These are phyloP conservation scores for Mollisia scopiformis DNA, from an alignment of 2,329 filamentous ascomycete genomes.

Conservation along the genomic window DNA sequence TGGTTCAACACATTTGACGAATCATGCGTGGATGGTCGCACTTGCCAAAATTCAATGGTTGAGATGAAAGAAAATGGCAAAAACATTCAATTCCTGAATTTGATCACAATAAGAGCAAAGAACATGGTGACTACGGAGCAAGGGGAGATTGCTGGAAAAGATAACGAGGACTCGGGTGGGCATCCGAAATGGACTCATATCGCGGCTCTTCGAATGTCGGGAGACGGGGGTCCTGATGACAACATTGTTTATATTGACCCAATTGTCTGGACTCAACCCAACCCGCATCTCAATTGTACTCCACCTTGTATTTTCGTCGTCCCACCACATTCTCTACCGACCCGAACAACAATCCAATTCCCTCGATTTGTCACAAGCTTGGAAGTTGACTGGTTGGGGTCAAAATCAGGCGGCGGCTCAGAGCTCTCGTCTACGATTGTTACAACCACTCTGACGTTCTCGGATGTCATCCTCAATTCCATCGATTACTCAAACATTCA, in stretches of 20 bases:
- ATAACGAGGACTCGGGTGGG: slow-evolving; percentile 33
- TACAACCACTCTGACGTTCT: too few relatives aligned
- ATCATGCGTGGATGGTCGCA: slow-evolving; percentile 26
- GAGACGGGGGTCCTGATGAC: slow-evolving; percentile 11
- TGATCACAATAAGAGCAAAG: slow-evolving; percentile 38
- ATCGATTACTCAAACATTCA: too few relatives aligned
- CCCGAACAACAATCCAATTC: too few relatives aligned
- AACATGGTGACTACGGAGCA: slow-evolving; percentile 34
- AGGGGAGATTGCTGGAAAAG: slow-evolving; percentile 29
- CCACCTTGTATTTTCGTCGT: slow-evolving; percentile 36
- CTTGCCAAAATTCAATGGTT: slow-evolving; percentile 31
- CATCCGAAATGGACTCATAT: slow-evolving; percentile 38
- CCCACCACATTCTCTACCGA: too few relatives aligned
- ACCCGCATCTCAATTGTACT: slow-evolving; percentile 34
- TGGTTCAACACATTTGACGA: slow-evolving; percentile 35
- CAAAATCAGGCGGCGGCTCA: too few relatives aligned
- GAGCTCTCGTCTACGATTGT: too few relatives aligned
- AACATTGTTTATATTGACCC: slow-evolving; percentile 34
- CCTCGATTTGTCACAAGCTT: too few relatives aligned
- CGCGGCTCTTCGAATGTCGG: slow-evolving; percentile 23
- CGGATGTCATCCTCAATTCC: too few relatives aligned
- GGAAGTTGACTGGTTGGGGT: too few relatives aligned
- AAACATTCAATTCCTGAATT: slow-evolving; percentile 18
- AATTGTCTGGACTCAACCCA: slow-evolving; percentile 36
- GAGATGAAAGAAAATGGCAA: background rate